Base-by-base conservation (phyloP, 768 basidiomycete species). In the Hydnomerulius pinastri region DNA sequence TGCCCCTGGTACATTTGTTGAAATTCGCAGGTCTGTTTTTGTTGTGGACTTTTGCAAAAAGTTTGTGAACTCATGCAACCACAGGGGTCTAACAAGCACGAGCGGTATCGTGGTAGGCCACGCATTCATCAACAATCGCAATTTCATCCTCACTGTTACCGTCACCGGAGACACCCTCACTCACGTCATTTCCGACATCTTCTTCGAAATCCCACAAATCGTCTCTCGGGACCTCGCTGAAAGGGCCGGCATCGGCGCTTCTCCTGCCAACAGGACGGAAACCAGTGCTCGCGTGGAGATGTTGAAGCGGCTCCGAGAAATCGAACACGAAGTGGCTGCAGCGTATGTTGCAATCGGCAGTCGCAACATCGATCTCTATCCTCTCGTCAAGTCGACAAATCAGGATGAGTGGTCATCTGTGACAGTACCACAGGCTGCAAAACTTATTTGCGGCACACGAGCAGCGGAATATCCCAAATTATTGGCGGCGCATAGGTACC, bases 271-370 rank as follows among this genome's bases (percentile, higher is more conserved):
- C 24, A 58, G 60, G 13, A 55, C 57, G 5, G 69, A 86, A 51
- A 65, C 77, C 41, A 68, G 72, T 23, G 90, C 91, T 3, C 78
- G 92, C 2, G 75, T 90, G 4, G 75, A 81, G 46, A 77, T 86
- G 17, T 74, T 90, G 21, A 80, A 76, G 58, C 73, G 70, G n/a
- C 59, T 92, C 18, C 79, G 84, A 17, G 66, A 73, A 4, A 61
- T 90, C 20, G 75, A 80, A 47, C 73, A 72, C 32, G 66, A 68
- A 1, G 63, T 84, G 6, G 81, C 86, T 39, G 63, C 59, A 30
- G 71, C 73, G 21, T 56, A 65, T 43, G 68, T 77, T 54, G 49
- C 77, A 38, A 60, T 70, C 18, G 59, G 61, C 7, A 52, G 60
- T 23, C 58, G 60, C 18, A 66, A 71, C 39, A 41, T 50, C 9